phyloP scores from a whole-genome alignment of 2,329 filamentous ascomycete species.

The Fusarium buxicola region DNA sequence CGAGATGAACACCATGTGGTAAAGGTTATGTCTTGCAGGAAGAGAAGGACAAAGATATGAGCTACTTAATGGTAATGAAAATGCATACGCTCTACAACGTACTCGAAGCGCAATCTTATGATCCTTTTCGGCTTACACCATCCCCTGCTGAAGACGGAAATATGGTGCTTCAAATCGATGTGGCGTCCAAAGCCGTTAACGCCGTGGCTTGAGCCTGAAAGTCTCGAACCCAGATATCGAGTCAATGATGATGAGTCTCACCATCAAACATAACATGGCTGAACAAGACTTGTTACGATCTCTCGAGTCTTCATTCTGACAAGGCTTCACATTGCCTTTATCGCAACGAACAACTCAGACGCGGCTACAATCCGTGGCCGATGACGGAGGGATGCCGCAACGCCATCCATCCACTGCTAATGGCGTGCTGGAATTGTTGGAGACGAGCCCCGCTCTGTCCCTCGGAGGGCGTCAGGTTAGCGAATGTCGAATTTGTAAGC shows the following conservation, averaged over 20 bases:
- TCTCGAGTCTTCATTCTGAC: neutral
- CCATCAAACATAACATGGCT: no score
- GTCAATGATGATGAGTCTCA: no score
- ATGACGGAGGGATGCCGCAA: constrained; percentile 32
- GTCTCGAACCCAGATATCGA: no score
- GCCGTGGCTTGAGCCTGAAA: no score
- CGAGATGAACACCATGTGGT: constrained; percentile 10
- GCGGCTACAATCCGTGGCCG: constrained; percentile 12
- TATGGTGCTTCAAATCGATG: no score
- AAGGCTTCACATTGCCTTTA: neutral
- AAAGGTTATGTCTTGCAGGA: constrained; percentile 17
- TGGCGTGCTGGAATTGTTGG: constrained; percentile 35
- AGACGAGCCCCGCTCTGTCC: constrained; percentile 21
- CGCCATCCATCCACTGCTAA: constrained; percentile 14
- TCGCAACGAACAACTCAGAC: neutral
- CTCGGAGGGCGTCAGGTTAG: constrained; percentile 17
- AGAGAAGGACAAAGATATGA: constrained; percentile 32
- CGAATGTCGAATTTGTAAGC: constrained; percentile 7
- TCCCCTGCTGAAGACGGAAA: no score
- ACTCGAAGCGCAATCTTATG: neutral
- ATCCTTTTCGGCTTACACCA: neutral
- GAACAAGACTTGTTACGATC: no score
- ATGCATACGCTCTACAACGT: constrained; percentile 26
- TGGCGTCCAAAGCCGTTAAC: no score
- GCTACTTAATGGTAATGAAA: constrained; percentile 45